These are phyloP conservation scores for Daldinia bambusicola DNA, from an alignment of 495 filamentous ascomycete genomes.

Conservation along the genomic window DNA sequence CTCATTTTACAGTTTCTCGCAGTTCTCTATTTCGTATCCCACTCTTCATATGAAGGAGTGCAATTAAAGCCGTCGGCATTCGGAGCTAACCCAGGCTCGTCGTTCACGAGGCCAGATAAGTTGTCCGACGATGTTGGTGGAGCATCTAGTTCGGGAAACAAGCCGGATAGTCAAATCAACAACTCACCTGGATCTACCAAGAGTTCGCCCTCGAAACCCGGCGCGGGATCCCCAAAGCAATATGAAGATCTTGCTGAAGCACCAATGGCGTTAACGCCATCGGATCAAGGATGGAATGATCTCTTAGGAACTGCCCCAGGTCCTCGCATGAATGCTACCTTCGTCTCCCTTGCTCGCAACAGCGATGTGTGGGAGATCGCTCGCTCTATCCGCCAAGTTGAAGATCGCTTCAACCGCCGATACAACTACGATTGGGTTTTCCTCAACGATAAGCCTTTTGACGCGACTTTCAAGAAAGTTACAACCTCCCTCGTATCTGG, in stretches of 20 bases:
- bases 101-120: constrained; percentile 49
- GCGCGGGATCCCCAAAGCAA: constrained; percentile 49
- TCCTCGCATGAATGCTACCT: constrained; percentile 91
- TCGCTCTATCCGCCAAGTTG: constrained; percentile 90
- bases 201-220: constrained; percentile 48
- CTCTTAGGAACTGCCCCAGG: constrained; percentile 65
- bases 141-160: constrained; percentile 40
- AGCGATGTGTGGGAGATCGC: constrained; percentile 95
- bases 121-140: constrained; percentile 34
- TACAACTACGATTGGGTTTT: constrained; percentile 99
- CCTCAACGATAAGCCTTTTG: constrained; percentile 93
- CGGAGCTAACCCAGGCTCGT: constrained; percentile 31
- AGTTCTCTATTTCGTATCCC: constrained; percentile 82
- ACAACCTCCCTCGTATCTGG: constrained; percentile 91
- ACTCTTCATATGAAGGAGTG: constrained; percentile 64
- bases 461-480: constrained; percentile 90
- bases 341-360: constrained; percentile 94
- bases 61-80: constrained; percentile 40
- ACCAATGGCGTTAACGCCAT: constrained; percentile 58
- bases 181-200: constrained; percentile 40
- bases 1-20: constrained; percentile 66
- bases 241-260: constrained; percentile 57
- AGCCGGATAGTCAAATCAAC: constrained; percentile 37
- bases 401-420: constrained; percentile 95
- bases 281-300: constrained; percentile 59